These are phyloP conservation scores for Diplodia corticola DNA, from an alignment of 2,329 filamentous ascomycete species.

Conservation along the genomic window DNA sequence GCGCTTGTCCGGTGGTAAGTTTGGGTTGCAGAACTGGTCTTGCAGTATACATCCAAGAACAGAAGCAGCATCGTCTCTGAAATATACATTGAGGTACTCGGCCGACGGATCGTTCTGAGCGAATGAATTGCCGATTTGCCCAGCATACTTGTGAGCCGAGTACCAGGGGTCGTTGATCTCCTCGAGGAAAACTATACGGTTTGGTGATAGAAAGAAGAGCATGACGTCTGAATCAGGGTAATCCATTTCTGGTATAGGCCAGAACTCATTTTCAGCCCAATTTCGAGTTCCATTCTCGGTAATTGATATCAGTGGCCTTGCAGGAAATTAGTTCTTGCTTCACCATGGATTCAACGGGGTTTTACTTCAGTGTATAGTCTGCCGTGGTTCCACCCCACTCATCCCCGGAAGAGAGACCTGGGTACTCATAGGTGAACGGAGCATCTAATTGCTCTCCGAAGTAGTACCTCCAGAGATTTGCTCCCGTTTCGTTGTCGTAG, in stretches of 20 bases:
- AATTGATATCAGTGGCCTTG: no score
- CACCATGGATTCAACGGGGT: no score
- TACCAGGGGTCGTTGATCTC: constrained; percentile 36
- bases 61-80: constrained; percentile 9
- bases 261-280: neutral
- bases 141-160: constrained; percentile 26
- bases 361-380: no score
- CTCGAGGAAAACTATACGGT: constrained; percentile 30
- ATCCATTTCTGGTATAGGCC: constrained; percentile 33
- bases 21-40: constrained; percentile 24
- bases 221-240: constrained; percentile 34
- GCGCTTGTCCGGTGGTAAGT: neutral
- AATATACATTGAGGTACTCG: neutral
- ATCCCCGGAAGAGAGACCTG: no score
- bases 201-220: constrained; percentile 35
- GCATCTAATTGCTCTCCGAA: no score
- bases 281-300: neutral
- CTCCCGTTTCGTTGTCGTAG: no score
- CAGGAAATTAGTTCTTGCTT: no score
- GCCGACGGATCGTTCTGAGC: neutral
- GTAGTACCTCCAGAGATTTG: no score
- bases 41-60: constrained; percentile 21
- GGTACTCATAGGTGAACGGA: no score
- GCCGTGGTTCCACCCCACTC: no score
- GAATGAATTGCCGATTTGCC: neutral